These are phyloP conservation scores for Trypanosoma rangeli DNA, from an alignment of 208 protist species.

Conservation along the genomic window DNA sequence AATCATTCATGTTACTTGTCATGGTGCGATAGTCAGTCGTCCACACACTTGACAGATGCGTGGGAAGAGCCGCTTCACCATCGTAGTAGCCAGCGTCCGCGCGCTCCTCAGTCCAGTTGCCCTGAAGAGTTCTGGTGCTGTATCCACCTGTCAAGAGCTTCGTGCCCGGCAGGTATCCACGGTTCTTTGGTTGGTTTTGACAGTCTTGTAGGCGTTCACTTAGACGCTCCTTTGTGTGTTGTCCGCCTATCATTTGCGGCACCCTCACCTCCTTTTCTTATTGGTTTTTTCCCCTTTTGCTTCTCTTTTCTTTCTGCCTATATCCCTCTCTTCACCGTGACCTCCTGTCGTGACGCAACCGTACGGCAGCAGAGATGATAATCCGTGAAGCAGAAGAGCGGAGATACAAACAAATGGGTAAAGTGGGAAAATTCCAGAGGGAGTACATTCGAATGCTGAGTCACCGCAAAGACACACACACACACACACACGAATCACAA, in stretches of 20 bases:
- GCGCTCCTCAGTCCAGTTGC: constrained; percentile 89
- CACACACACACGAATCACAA: not conserved
- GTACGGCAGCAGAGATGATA: not conserved
- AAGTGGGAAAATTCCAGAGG: not conserved
- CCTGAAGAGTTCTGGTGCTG: constrained; percentile 66
- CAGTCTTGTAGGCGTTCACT: constrained; percentile 70
- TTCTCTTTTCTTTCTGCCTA: not conserved
- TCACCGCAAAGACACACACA: not conserved
- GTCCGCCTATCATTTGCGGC: constrained; percentile 74
- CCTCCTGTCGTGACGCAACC: not conserved
- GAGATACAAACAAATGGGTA: not conserved
- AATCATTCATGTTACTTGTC: constrained; percentile 19
- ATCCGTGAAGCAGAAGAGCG: not conserved
- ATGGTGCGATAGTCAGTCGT: constrained; percentile 53
- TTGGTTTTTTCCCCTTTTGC: not conserved
- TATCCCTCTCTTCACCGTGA: too few species aligned
- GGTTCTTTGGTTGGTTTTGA: constrained; percentile 87
- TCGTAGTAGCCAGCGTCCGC: constrained; percentile 81
- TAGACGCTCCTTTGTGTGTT: constrained; percentile 89
- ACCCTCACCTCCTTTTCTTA: not conserved
- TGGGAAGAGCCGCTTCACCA: constrained; percentile 56
- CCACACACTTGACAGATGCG: constrained; percentile 39
- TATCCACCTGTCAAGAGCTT: constrained; percentile 74
- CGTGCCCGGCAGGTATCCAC: constrained; percentile 85
- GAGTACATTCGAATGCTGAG: not conserved